Conservation (phyloP, 441 rosid genomes). For the Metrosideros polymorpha region DNA sequence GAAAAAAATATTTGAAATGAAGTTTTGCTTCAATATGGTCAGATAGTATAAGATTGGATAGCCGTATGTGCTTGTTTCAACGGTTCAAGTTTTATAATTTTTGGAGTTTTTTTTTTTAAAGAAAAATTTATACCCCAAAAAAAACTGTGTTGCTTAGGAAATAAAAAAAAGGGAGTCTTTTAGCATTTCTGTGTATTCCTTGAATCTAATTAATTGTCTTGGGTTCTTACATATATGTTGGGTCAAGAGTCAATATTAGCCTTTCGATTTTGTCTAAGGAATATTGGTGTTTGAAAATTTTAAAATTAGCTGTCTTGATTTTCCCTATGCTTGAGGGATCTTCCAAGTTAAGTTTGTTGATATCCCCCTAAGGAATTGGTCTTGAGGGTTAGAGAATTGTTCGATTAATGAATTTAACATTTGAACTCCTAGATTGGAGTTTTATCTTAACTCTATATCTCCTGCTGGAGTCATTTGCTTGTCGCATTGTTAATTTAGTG, state of each 20-base stretch:
- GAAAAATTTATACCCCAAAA: neutral
- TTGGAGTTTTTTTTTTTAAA: neutral
- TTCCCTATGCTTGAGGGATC: neutral
- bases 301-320: neutral
- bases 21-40: neutral
- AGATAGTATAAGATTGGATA: neutral
- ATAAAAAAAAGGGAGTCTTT: neutral
- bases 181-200: neutral
- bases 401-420: neutral
- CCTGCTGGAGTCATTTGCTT: no score
- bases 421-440: neutral
- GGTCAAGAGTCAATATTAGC: neutral
- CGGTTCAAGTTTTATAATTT: neutral
- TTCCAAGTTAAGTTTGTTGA: neutral
- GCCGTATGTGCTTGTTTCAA: neutral
- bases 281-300: neutral
- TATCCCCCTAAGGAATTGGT: neutral
- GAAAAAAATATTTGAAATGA: neutral
- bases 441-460: neutral
- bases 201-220: neutral
- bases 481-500: no score
- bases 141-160: neutral
- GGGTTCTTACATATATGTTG: neutral
- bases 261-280: neutral
- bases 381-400: neutral